phyloP scores from a whole-genome alignment of 2,329 filamentous ascomycete species.

The Cladorrhinum sp. region DNA sequence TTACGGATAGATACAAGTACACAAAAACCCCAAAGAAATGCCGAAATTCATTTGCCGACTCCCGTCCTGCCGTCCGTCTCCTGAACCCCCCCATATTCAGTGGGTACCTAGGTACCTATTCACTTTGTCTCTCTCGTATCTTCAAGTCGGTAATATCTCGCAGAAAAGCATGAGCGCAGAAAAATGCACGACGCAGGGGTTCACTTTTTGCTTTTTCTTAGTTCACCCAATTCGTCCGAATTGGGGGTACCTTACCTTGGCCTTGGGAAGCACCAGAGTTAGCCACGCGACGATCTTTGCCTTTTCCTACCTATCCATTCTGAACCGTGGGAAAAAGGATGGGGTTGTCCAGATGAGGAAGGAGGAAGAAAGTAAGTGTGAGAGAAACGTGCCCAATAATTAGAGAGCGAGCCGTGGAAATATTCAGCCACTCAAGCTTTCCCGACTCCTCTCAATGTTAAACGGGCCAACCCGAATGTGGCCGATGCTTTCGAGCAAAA shows the following conservation, averaged over 20 bases:
- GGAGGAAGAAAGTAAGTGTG: background rate
- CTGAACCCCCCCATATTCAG: background rate
- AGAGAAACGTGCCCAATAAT: too few relatives aligned
- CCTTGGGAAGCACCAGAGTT: background rate
- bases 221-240: background rate
- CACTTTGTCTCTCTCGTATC: background rate
- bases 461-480: background rate
- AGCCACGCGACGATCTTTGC: background rate
- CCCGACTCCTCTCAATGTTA: too few relatives aligned
- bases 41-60: background rate
- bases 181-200: conserved; percentile 1
- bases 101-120: too few relatives aligned
- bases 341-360: background rate
- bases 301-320: background rate
- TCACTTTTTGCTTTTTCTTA: too few relatives aligned
- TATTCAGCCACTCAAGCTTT: background rate
- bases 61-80: background rate
- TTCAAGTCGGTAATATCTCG: background rate
- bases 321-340: background rate
- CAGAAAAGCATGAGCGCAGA: background rate
- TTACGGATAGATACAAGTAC: background rate
- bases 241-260: background rate
- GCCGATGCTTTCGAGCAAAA: background rate
- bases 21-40: too few relatives aligned
- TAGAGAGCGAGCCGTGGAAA: background rate